Base-by-base conservation (phyloP, 805 yeast species). In the Candida verbasci region DNA sequence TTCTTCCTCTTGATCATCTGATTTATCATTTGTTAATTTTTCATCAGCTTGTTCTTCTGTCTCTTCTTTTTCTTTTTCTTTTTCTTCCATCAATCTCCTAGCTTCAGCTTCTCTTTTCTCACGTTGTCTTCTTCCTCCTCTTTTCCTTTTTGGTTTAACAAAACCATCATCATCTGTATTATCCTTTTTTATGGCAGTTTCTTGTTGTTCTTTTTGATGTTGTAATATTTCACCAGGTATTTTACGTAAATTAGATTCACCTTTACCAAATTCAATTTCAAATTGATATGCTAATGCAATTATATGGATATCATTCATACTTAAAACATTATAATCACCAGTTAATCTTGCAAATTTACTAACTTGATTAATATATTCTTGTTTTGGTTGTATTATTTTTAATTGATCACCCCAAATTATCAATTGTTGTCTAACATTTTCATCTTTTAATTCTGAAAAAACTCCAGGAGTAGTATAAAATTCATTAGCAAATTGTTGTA, bases 401-500 rank as follows among this genome's bases (percentile, higher is more conserved):
- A 93, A 64, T 10, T 62, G 59, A 31, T 86, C 89, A 17, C 80
- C 85, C 96, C 97, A 88, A 8, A 89, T 65, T 4, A 76, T 64
- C 29, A 93, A 65, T 50, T 89, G 89, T 46, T 75, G 75, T 58
- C 96, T 73, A 6, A 94, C 86, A 44, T 75, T 72, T 42, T 82
- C 96, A 65, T 93, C 97, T 52, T 76, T 80, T 54, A 93, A 79
- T 64, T 93, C 99, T 21, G 74, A 70, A 49, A 73, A 78, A 12
- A 93, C 97, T 1, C 96, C 89, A 10, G 97, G 97, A 2, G 97
- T 86, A 10, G 97, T 89, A 56, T 70, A 83, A 52, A 86, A 86
- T n/a, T 62, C 58, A 12, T 72, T 59, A 1, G 95, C 97, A 53
- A 72, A 76, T 45, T 74, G 76, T 49, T 80, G 79, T 30, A 93